A percentile compares a stretch with the other conserved stretches of the same genome.
Conservation (phyloP, 2,329 filamentous ascomycete species). For the Hortaea werneckii region DNA sequence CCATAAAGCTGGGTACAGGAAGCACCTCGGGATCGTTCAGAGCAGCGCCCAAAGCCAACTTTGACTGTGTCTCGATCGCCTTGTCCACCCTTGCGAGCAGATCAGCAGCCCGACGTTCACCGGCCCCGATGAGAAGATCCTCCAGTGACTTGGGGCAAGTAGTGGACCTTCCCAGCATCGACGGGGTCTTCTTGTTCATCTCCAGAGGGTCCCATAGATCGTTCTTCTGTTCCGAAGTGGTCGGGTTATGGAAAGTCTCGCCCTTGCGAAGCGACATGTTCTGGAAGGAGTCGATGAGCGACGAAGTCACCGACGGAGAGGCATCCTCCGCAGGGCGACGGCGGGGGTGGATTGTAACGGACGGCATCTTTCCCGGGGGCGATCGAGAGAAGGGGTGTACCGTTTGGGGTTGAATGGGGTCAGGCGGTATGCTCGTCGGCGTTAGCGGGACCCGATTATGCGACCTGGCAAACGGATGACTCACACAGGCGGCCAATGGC, state of each 20-base stretch:
- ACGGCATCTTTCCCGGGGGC: conserved; percentile 15
- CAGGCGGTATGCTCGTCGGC: conserved; percentile 2
- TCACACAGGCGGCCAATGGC: conserved; percentile 1
- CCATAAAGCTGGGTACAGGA: conserved; percentile 36
- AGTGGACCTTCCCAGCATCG: conserved; percentile 38
- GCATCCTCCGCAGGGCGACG: conserved; percentile 32
- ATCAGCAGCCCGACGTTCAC: conserved; percentile 35
- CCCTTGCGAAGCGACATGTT: conserved; percentile 39
- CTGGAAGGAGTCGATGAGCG: conserved; percentile 27
- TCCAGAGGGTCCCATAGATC: conserved; percentile 28
- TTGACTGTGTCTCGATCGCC: conserved; percentile 28
- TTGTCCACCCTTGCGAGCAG: conserved; percentile 37
- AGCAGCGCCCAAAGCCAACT: conserved; percentile 27
- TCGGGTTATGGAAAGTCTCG: conserved; percentile 39
- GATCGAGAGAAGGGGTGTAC: conserved; percentile 11
- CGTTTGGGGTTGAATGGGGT: conserved; percentile 4
- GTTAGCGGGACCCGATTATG: conserved; percentile 2
- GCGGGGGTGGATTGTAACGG: conserved; percentile 33
- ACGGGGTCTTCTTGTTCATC: conserved; percentile 17
- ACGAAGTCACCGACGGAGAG: conserved; percentile 25
- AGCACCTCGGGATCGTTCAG: conserved; percentile 40
- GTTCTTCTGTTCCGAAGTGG: conserved; percentile 31
- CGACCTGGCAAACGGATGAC: background rate
- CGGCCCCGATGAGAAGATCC: conserved; percentile 36
- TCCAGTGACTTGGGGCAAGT: conserved; percentile 40